These are phyloP conservation scores for Candida dubliniensis DNA, from an alignment of 1,139 yeast genomes.

Conservation along the genomic window DNA sequence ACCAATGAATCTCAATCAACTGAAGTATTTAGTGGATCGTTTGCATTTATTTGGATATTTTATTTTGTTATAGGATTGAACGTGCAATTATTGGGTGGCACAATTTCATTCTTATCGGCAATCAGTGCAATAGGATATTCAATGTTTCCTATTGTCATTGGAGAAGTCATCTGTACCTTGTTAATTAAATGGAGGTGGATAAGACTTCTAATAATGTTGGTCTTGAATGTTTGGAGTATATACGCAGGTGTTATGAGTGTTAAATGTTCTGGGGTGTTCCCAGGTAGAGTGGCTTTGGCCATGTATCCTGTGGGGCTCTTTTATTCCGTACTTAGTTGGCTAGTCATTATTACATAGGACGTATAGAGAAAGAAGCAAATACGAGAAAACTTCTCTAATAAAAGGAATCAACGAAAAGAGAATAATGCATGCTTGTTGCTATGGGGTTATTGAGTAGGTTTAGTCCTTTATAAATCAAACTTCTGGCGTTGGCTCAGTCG, in stretches of 20 bases:
- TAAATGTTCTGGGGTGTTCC: conserved; percentile 66
- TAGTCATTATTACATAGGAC: conserved; percentile 63
- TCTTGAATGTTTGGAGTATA: conserved; percentile 70
- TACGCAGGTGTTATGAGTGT: conserved; percentile 68
- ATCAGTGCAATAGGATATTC: conserved; percentile 81
- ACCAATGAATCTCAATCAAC: conserved; percentile 43
- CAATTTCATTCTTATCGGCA: conserved; percentile 71
- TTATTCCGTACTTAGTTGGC: conserved; percentile 74
- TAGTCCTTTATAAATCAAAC: too few relatives aligned
- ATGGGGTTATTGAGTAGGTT: too few relatives aligned
- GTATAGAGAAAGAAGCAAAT: background rate
- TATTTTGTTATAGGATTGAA: conserved; percentile 61
- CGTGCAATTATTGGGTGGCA: conserved; percentile 74
- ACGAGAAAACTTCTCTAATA: background rate
- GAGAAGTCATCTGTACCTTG: conserved; percentile 60
- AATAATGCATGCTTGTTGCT: too few relatives aligned
- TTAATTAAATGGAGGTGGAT: conserved; percentile 52
- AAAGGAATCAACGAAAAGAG: too few relatives aligned
- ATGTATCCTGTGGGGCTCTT: conserved; percentile 78
- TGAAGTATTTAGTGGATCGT: conserved; percentile 52
- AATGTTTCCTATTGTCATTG: conserved; percentile 71
- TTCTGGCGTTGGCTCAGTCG: too few relatives aligned
- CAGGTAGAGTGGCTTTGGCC: conserved; percentile 70
- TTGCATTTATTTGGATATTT: conserved; percentile 55
- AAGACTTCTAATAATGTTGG: conserved; percentile 51